Conservation (phyloP, 164 flowering plant genomes). For the Akebia trifoliata region DNA sequence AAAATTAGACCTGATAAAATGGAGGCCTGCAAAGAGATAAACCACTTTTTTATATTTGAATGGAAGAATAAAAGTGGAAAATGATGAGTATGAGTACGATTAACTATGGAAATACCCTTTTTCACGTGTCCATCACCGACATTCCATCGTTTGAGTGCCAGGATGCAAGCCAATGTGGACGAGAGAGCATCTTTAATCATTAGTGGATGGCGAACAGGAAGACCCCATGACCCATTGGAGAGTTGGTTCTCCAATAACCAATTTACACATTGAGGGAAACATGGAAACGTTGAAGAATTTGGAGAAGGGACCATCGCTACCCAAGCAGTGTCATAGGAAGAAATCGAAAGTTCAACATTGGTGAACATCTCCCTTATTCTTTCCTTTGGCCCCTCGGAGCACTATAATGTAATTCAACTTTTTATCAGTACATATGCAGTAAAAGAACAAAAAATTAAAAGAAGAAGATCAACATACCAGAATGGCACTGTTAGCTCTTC, state of each 20-base stretch:
- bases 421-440: no score
- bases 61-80: not conserved
- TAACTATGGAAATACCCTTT: constrained; percentile 35
- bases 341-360: constrained; percentile 55
- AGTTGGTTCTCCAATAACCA: constrained; percentile 75
- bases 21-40: constrained; percentile 39
- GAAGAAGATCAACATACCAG: no score
- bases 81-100: not conserved
- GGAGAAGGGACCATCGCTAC: constrained; percentile 85
- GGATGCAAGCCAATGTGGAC: constrained; percentile 68
- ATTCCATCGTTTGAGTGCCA: constrained; percentile 71
- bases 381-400: constrained; percentile 38
- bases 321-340: constrained; percentile 92
- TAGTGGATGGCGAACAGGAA: constrained; percentile 33
- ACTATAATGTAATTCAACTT: no score
- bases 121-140: constrained; percentile 54
- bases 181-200: constrained; percentile 54
- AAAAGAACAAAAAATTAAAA: no score
- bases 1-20: constrained; percentile 49
- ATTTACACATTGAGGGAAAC: constrained; percentile 57
- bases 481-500: no score
- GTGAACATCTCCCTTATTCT: constrained; percentile 49
- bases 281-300: constrained; percentile 33
- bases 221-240: constrained; percentile 74
- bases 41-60: not conserved